phyloP scores from a whole-genome alignment of 2,329 filamentous ascomycete species.

The Cytospora leucostoma region DNA sequence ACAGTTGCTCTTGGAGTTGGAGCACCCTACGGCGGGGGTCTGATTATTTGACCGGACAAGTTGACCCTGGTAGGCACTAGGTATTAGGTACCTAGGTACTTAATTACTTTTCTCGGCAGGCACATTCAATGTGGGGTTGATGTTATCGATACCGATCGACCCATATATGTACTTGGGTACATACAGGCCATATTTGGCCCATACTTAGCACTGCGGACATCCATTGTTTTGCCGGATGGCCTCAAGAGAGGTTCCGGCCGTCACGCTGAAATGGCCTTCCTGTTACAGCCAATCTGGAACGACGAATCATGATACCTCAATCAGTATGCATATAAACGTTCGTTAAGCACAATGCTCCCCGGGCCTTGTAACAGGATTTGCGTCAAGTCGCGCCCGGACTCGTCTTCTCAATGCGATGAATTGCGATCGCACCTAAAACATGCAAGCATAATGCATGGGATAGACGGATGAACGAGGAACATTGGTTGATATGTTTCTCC shows the following conservation, averaged over 20 bases:
- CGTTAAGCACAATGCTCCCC: slow-evolving; percentile 9
- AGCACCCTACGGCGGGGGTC: slow-evolving; percentile 8
- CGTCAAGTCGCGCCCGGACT: slow-evolving; percentile 41
- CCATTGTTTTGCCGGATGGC: too few species aligned
- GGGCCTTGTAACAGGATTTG: slow-evolving; percentile 41
- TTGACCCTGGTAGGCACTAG: too few species aligned
- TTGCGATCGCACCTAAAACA: neutral
- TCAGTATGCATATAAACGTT: slow-evolving; percentile 14
- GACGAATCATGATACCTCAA: slow-evolving; percentile 13
- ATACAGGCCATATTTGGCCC: too few species aligned
- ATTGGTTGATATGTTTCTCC: neutral
- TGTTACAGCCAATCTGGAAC: slow-evolving; percentile 22
- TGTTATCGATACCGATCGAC: neutral
- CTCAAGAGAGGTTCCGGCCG: neutral
- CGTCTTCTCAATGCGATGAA: slow-evolving; percentile 13
- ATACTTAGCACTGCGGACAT: too few species aligned
- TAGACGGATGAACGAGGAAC: neutral
- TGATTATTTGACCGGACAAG: neutral
- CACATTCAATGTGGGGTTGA: neutral
- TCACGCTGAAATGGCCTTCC: neutral
- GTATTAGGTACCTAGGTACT: too few species aligned
- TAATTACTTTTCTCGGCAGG: neutral
- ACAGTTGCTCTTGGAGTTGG: neutral
- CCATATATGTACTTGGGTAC: too few species aligned
- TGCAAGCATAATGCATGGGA: neutral